Percentiles rank a stretch among this genome's conserved stretches.
Evolutionary conservation across 345 rosid genomes (phyloP).

Genomic region (Citrus cavaleriei): DNA sequence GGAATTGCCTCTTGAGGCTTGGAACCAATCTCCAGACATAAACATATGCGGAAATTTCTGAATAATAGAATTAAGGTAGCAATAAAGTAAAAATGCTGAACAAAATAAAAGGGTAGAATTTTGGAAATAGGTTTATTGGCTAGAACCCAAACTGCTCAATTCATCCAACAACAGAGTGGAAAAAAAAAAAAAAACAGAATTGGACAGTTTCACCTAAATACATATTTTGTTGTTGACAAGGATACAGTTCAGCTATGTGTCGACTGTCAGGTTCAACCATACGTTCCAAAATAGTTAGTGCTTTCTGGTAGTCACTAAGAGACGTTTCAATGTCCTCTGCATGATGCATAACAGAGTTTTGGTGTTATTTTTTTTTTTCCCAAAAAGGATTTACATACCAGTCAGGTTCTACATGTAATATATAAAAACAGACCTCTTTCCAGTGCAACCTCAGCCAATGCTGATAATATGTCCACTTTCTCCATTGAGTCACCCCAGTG

Average conservation of each 20-base stretch:
- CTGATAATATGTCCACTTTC: conserved; percentile 77
- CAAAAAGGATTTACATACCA: neutral
- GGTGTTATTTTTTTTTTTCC: neutral
- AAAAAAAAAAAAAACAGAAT: neutral
- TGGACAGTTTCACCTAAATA: neutral
- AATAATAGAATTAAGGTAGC: conserved; percentile 43
- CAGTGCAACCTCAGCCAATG: conserved; percentile 79
- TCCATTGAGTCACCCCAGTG: conserved; percentile 59
- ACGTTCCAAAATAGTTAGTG: conserved; percentile 61
- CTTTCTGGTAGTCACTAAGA: conserved; percentile 74
- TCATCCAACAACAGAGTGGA: neutral
- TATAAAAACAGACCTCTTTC: conserved; percentile 71
- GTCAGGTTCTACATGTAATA: neutral
- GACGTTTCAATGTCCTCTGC: conserved; percentile 96
- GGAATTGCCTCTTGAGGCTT: conserved; percentile 76
- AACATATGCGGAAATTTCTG: conserved; percentile 85
- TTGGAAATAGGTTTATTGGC: neutral
- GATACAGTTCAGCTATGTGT: conserved; percentile 89
- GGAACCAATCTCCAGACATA: conserved; percentile 80
- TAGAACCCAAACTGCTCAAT: neutral
- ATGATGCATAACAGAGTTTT: conserved; percentile 4
- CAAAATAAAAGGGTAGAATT: neutral
- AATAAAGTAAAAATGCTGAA: neutral
- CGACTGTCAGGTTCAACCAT: conserved; percentile 91
- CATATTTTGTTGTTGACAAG: conserved; percentile 25